Evolutionary conservation across 768 basidiomycete genomes (phyloP).

Genomic region (Boletus speciosus): DNA sequence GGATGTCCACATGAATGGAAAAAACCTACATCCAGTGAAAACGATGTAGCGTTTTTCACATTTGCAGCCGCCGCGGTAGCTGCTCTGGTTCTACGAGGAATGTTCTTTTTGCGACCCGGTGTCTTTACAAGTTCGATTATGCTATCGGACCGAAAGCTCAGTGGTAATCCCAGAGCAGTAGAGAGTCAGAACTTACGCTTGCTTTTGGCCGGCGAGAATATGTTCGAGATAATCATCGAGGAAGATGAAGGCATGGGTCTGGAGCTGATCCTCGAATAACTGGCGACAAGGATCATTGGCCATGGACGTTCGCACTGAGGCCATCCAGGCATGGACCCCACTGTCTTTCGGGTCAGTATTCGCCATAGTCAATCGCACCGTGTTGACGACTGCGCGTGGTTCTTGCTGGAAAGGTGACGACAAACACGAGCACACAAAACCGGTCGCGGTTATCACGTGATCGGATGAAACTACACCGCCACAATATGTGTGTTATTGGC

Average conservation of each 20-base stretch:
- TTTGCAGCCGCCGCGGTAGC: constrained; percentile 40
- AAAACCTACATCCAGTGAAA: constrained; percentile 46
- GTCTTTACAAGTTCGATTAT: constrained; percentile 83
- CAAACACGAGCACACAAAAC: constrained; percentile 22
- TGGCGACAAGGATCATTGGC: constrained; percentile 68
- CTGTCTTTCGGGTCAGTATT: constrained; percentile 13
- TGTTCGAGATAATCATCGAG: constrained; percentile 74
- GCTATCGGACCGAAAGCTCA: constrained; percentile 34
- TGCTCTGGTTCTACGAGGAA: constrained; percentile 49
- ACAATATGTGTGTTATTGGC: neutral
- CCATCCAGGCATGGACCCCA: constrained; percentile 69
- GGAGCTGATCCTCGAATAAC: constrained; percentile 68
- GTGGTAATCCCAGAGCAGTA: neutral
- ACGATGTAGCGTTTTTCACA: constrained; percentile 37
- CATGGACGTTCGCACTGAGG: constrained; percentile 64
- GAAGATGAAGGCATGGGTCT: constrained; percentile 73
- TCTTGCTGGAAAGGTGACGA: neutral
- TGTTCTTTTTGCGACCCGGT: constrained; percentile 67
- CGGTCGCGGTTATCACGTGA: constrained; percentile 31
- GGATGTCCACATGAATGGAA: neutral
- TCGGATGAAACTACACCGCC: constrained; percentile 1
- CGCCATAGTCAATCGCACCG: constrained; percentile 6
- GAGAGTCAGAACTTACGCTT: constrained; percentile 48
- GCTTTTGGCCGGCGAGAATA: constrained; percentile 61
- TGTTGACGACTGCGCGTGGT: neutral